Conservation (phyloP, 2,329 filamentous ascomycete genomes). For the Coniella vitis region DNA sequence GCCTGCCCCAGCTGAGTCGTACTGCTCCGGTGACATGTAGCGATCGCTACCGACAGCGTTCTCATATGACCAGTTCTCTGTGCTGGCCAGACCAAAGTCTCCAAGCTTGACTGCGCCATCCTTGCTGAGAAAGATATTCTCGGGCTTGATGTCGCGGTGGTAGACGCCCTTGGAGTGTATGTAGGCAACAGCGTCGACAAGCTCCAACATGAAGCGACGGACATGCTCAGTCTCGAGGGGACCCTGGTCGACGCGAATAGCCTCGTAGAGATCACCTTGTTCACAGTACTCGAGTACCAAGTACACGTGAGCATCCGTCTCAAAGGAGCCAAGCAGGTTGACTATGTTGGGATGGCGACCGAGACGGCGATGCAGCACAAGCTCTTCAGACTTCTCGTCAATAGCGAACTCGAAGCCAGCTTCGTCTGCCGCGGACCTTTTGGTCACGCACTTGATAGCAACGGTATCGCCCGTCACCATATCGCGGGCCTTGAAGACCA, state of each 20-base stretch:
- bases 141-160: constrained; percentile 97
- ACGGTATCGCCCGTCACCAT: constrained; percentile 69
- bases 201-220: constrained; percentile 91
- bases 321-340: constrained; percentile 84
- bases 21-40: constrained; percentile 99
- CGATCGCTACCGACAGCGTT: constrained; percentile 93
- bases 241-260: constrained; percentile 81
- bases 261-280: constrained; percentile 94
- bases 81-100: constrained; percentile 90
- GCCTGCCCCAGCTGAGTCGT: constrained; percentile 77
- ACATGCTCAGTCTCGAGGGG: constrained; percentile 95
- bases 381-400: constrained; percentile 78
- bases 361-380: constrained; percentile 72
- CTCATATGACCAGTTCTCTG: constrained; percentile 84
- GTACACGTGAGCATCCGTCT: constrained; percentile 85
- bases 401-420: constrained; percentile 59
- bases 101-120: constrained; percentile 90
- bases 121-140: constrained; percentile 93
- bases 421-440: constrained; percentile 59
- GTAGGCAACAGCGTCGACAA: constrained; percentile 82
- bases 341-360: constrained; percentile 84
- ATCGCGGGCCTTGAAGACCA: constrained; percentile 93
- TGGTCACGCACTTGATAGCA: constrained; percentile 94
- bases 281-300: constrained; percentile 92
- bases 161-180: constrained; percentile 89